phyloP scores from a whole-genome alignment of 2,329 filamentous ascomycete genomes.

The Cercospora zeae-maydis region DNA sequence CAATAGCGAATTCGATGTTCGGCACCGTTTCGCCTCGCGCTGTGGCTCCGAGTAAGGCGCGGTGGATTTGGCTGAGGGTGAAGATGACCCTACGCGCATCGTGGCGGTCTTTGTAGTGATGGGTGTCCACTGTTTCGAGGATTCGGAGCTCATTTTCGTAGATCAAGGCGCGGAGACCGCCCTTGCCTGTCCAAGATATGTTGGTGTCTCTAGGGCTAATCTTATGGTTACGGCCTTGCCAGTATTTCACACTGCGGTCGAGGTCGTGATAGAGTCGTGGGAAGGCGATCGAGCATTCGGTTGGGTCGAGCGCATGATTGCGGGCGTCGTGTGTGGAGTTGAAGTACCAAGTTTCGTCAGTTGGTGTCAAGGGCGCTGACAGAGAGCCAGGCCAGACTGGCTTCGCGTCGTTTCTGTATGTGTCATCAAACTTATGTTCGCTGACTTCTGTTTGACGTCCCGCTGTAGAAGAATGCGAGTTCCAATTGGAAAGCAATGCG shows the following conservation, averaged over 20 bases:
- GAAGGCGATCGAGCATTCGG: constrained; percentile 28
- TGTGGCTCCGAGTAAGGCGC: constrained; percentile 41
- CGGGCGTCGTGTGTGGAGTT: constrained; percentile 1
- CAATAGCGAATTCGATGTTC: constrained; percentile 48
- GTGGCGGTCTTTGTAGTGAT: constrained; percentile 23
- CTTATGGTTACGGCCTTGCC: constrained; percentile 17
- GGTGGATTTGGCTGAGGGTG: constrained; percentile 45
- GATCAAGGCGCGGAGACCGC: constrained; percentile 24
- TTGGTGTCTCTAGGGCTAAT: constrained; percentile 21
- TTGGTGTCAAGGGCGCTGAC: not conserved
- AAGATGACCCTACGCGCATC: constrained; percentile 27
- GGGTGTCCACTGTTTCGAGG: constrained; percentile 23
- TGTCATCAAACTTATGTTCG: not conserved
- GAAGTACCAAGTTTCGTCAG: not conserved
- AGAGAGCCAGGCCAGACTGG: not conserved
- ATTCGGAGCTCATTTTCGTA: constrained; percentile 29
- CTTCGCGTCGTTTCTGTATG: not conserved
- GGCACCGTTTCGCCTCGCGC: constrained; percentile 39
- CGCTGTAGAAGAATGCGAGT: not conserved
- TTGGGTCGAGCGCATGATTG: not conserved
- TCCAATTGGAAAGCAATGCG: not conserved
- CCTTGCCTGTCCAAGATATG: constrained; percentile 19
- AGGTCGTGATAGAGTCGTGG: constrained; percentile 31
- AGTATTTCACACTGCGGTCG: constrained; percentile 23
- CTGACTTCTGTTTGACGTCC: not conserved